Base-by-base conservation (phyloP, 192 early-diverging fungal genomes). In the Backusella sp. region DNA sequence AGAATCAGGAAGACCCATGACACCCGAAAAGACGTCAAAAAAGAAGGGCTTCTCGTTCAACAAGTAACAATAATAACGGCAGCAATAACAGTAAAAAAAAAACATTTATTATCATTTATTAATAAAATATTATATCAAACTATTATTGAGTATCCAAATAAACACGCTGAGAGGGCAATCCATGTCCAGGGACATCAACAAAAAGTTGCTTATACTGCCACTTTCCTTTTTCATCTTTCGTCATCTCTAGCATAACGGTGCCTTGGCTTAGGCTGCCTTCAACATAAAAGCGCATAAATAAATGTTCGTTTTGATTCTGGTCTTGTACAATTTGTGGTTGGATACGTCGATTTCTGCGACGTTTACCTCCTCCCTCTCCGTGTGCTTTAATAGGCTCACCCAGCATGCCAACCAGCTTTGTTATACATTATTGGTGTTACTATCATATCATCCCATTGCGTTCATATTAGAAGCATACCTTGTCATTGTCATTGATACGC, bases 11-110 rank as follows among this genome's bases (percentile, higher is more conserved):
- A 85, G 90, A 74, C 90, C 92, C 30, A 88, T 84, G 73, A 94
- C 92, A 9, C 91, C 92, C 41, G 91, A 93, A 79, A 93, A 94
- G 82, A 77, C 83, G 72, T 87, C 87, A 79, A 93, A 92, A 81
- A 76, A 76, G 66, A 91, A 90, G 79, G 89, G 88, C 8, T 93
- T 94, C 74, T 91, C 83, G 36, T 89, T 89, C 78, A 86, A 88
- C 71, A 84, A 84, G 73, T 87, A 86, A 66, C 21, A 56, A 44
- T 44, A 44, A 44, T 44, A 56, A 56, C 53, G 8, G 21, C 53
- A 53, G n/a, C 19, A 53, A 53, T 53, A 53, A 53, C n/a, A 53
- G n/a, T 53, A 53, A 53, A 53, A 17, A 59, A 26, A n/a, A 56
- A n/a, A 23, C 21, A 62, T 41, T 37, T 44, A 72, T 39, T 26